These are phyloP conservation scores for Pistacia integerrima DNA, from an alignment of 345 rosid genomes.

Conservation along the genomic window DNA sequence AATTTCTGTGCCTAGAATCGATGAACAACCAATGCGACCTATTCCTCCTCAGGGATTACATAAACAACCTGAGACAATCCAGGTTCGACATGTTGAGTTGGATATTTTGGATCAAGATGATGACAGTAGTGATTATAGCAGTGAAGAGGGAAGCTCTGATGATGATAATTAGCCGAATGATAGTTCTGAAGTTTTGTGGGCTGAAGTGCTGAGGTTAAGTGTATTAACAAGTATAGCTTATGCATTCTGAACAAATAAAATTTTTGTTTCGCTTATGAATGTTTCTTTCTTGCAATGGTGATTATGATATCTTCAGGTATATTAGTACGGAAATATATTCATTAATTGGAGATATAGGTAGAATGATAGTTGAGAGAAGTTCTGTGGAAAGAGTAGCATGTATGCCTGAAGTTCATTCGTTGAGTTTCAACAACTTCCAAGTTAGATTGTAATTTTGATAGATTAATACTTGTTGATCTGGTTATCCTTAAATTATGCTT, in stretches of 20 bases:
- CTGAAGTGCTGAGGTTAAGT: constrained; percentile 1
- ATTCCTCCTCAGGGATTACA: constrained; percentile 56
- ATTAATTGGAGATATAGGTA: no score
- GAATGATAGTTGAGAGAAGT: no score
- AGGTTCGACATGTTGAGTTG: constrained; percentile 80
- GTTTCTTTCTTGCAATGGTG: background rate
- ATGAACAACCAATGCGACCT: constrained; percentile 50
- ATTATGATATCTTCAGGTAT: no score
- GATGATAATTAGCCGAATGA: constrained; percentile 25
- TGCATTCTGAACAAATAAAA: background rate
- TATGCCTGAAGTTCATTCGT: no score
- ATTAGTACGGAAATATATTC: no score
- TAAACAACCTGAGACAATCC: constrained; percentile 69
- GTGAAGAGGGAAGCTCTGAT: constrained; percentile 37
- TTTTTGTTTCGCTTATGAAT: background rate
- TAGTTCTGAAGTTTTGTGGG: background rate
- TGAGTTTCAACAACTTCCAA: no score
- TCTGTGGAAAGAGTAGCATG: no score
- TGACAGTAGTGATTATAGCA: constrained; percentile 45
- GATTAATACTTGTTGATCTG: no score
- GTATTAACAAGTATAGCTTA: background rate
- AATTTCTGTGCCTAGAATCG: constrained; percentile 46
- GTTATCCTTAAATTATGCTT: no score
- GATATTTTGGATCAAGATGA: constrained; percentile 50
- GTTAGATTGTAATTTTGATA: no score